A percentile compares a stretch with the other conserved stretches of the same genome.
These are phyloP conservation scores for Asterionellopsis glacialis DNA, from an alignment of 108 stramenopile genomes.

Conservation along the genomic window DNA sequence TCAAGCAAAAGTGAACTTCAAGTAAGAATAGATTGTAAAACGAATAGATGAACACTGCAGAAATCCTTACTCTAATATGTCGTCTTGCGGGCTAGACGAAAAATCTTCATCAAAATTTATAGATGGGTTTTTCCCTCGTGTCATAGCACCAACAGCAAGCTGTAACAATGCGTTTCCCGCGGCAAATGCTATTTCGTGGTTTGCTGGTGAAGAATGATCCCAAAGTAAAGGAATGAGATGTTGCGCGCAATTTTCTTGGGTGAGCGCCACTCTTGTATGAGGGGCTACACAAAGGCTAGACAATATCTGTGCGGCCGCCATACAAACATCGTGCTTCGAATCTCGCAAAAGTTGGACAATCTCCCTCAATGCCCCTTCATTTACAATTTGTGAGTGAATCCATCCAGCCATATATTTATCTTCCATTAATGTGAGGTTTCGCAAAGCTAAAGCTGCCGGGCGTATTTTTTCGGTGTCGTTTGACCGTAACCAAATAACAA, in stretches of 20 bases:
- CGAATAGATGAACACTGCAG: no score
- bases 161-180: conserved; percentile 54
- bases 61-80: no score
- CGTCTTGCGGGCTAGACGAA: not conserved
- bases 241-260: conserved; percentile 39
- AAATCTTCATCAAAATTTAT: not conserved
- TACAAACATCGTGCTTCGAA: conserved; percentile 25
- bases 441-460: conserved; percentile 42
- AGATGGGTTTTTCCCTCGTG: conserved; percentile 8
- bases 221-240: conserved; percentile 43
- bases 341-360: conserved; percentile 41
- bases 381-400: conserved; percentile 71
- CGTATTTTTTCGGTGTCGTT: conserved; percentile 28
- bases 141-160: conserved; percentile 47
- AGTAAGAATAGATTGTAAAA: no score
- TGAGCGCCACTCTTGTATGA: conserved; percentile 57
- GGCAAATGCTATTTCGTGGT: conserved; percentile 31
- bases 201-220: conserved; percentile 22
- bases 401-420: conserved; percentile 68
- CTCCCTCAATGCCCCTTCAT: conserved; percentile 45
- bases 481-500: conserved; percentile 55
- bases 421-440: conserved; percentile 41
- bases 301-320: conserved; percentile 51
- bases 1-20: no score
- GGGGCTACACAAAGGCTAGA: conserved; percentile 52